Evolutionary conservation across 2,329 filamentous ascomycete genomes (phyloP), one percentile per base, ranked within the genome.

Genomic region (Fusarium aywerte): DNA sequence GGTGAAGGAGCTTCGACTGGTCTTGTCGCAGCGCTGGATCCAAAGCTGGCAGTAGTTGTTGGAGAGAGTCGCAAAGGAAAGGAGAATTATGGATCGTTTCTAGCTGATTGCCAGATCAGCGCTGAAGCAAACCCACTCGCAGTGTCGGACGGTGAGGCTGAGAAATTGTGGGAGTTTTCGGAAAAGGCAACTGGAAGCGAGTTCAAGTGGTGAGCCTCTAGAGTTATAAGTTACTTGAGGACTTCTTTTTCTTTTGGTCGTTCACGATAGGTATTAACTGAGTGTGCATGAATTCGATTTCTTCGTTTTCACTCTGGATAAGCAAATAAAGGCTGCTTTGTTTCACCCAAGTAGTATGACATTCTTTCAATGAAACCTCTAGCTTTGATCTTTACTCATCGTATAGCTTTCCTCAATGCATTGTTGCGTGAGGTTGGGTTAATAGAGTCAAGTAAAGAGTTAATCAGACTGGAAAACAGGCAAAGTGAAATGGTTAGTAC

Each of bases 81-180:
- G 8, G 40, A 55, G 20, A 62, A 62, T 23, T 45, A 47, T 4
- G 58, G 58, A 42, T 4, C 47, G 0, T 62, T 18, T 16, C 47
- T 62, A 2, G 23, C 16, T 11, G 57, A 62, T 4, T 62, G 58
- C 1, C 58, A 62, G 10, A 36, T 62, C 10, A 42, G 6, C 1
- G 5, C 6, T 18, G 9, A 7, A 10, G 58, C 58, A 3, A 36
- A 4, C 1, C 45, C 47, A 0, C 3, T 62, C n/a, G 57, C 57
- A 6, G 58, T 62, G 15, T 62, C 57, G 8, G 20, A 18, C 10
- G 40, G 47, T 23, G 58, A 62, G 35, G 58, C 47, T 36, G 10
- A 62, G 35, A 62, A 32, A 13, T 16, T 62, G 23, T 62, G 58
- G 58, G 16, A 8, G 18, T 62, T 55, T 39, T 62, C 57, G 21